Evolutionary conservation across 202 grass and related monocot genomes (phyloP), one percentile per base, ranked within the genome.

Genomic region (Schoenoplectus tabernaemontani): DNA sequence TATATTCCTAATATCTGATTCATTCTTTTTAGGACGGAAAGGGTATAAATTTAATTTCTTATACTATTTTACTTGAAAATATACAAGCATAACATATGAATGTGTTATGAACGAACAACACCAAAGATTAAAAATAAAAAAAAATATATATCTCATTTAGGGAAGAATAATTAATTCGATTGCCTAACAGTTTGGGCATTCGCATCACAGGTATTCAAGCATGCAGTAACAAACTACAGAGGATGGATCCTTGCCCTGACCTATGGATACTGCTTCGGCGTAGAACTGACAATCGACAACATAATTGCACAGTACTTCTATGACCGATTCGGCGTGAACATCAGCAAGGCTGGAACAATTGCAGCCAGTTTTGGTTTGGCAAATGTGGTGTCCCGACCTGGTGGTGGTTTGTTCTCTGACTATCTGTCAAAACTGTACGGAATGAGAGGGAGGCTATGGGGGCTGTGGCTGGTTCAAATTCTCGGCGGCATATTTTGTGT

Each of bases 191-290:
- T 62, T 62, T 62, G 4, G 33, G 28, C n/a, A 56, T 56, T 34
- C 2, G 9, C 58, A 26, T 26, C 11, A 5, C 57, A 80, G 77
- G 89, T 97, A 76, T 37, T 91, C 36, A 84, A 83, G 80, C 79
- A 91, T 70, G 94, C 91, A 3, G 87, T 84, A 20, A 81, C 82
- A 58, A 97, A 88, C 81, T 93, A 97, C 89, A 84, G 94, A 39
- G 89, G 83, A 20, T 97, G 94, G 94, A 88, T 93, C 76, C 85
- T 93, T 23, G 89, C 87, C 26, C 79, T 97, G 65, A 97, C 94
- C 13, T 97, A 97, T 37, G 94, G 94, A 57, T 97, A 97, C 81
- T 92, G 86, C 87, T 97, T 97, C 59, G 94, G 94, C 50, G 89
- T 97, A 3, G 94, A 97, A 78, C 82, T 97, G 36, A 84, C 94